Evolutionary conservation across 768 basidiomycete species (phyloP).

Genomic region (Termitomyces sp.): DNA sequence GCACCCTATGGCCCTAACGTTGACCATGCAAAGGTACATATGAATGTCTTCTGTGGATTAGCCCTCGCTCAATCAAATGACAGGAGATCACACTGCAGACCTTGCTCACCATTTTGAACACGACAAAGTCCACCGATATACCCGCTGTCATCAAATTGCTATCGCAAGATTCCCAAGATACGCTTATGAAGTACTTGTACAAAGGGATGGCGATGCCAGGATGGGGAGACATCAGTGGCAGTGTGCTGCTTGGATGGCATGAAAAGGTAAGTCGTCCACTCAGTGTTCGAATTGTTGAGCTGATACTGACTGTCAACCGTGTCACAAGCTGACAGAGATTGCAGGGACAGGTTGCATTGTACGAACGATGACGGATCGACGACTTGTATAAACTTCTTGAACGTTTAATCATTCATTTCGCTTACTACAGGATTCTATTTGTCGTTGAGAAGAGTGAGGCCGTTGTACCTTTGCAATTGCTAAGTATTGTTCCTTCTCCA

Average conservation of each 20-base stretch:
- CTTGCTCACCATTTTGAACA: constrained; percentile 88
- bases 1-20: constrained; percentile 88
- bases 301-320: constrained; percentile 1
- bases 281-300: constrained; percentile 16
- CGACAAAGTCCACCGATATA: constrained; percentile 89
- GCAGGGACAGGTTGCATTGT: constrained; percentile 96
- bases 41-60: not conserved
- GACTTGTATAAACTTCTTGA: constrained; percentile 39
- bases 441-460: not conserved
- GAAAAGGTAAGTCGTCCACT: constrained; percentile 67
- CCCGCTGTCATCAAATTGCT: constrained; percentile 70
- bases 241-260: constrained; percentile 84
- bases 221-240: constrained; percentile 59
- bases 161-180: constrained; percentile 77
- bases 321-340: constrained; percentile 78
- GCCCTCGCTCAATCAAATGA: constrained; percentile 4
- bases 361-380: constrained; percentile 64
- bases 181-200: constrained; percentile 97
- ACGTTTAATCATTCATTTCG: not conserved
- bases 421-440: not conserved
- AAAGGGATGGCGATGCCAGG: constrained; percentile 86
- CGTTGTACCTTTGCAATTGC: not conserved
- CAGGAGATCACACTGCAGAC: constrained; percentile 80
- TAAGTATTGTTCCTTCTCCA: not conserved
- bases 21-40: constrained; percentile 86